Conservation (phyloP, 345 rosid species). For the Eucalyptus lansdowneana region DNA sequence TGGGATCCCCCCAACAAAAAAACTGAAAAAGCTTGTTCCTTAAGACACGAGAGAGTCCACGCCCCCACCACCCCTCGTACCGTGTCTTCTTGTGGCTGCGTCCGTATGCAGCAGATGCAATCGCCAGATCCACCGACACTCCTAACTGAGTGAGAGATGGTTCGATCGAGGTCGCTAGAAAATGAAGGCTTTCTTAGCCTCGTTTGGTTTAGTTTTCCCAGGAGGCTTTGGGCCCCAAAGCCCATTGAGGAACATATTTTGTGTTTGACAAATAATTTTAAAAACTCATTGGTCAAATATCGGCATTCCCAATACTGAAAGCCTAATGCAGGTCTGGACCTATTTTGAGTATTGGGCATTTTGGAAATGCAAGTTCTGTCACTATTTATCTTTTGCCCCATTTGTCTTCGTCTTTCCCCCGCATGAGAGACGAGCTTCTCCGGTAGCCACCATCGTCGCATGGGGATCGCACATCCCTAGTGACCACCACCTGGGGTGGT, state of each 20-base stretch:
- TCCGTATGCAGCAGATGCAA: background rate
- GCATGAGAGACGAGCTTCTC: accelerated
- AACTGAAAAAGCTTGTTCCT: background rate
- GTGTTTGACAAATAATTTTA: no score
- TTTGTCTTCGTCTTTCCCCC: accelerated
- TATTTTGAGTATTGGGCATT: no score
- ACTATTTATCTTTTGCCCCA: accelerated
- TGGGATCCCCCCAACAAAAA: no score
- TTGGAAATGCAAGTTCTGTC: no score
- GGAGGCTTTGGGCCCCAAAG: accelerated
- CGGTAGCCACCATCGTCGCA: accelerated
- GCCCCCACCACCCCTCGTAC: background rate
- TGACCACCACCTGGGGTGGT: no score
- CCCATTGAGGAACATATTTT: accelerated
- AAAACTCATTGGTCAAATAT: no score
- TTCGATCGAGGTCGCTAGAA: background rate
- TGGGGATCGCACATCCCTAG: accelerated
- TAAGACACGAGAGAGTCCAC: background rate
- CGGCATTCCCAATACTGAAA: no score
- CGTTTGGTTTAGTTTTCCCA: accelerated
- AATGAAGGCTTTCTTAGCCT: background rate
- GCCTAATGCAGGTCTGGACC: accelerated
- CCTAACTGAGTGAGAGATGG: background rate
- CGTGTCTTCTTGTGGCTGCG: background rate
- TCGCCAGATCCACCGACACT: background rate